Evolutionary conservation across 805 yeast genomes (phyloP).

Genomic region (Saccharomycopsis malanga): DNA sequence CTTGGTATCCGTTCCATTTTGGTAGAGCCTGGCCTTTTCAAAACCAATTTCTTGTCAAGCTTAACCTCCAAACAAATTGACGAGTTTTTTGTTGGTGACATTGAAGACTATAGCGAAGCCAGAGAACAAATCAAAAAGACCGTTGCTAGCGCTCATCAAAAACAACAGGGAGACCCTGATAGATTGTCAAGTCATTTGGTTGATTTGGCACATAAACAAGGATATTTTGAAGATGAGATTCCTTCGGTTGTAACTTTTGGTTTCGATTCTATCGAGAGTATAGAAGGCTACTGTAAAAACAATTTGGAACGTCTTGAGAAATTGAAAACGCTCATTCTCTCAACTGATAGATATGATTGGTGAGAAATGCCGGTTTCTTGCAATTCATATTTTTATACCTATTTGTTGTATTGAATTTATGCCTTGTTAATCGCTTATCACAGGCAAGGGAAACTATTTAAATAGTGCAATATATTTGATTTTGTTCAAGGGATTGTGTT

Average conservation of each 20-base stretch:
- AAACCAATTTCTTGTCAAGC: background rate
- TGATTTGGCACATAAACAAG: background rate
- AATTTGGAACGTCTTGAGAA: background rate
- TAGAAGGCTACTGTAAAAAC: background rate
- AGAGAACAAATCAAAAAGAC: background rate
- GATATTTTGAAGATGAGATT: background rate
- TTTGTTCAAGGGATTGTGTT: too few species aligned
- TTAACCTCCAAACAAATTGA: too few species aligned
- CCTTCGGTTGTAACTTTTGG: background rate
- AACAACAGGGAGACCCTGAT: background rate
- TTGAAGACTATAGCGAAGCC: background rate
- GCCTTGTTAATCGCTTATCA: too few species aligned
- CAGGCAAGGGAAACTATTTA: too few species aligned
- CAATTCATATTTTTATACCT: too few species aligned
- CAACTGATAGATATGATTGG: background rate
- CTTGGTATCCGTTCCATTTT: background rate
- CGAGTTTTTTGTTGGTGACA: background rate
- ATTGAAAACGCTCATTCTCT: background rate
- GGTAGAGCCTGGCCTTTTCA: slow-evolving; percentile 2
- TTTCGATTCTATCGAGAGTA: background rate
- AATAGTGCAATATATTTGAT: too few species aligned
- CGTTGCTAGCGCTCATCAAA: background rate
- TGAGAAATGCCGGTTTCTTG: background rate
- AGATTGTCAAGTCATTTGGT: background rate
- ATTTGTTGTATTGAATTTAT: too few species aligned